Evolutionary conservation across 306 rosid genomes (phyloP), one percentile per base, ranked within the genome.

Genomic region (Lupinus albus): DNA sequence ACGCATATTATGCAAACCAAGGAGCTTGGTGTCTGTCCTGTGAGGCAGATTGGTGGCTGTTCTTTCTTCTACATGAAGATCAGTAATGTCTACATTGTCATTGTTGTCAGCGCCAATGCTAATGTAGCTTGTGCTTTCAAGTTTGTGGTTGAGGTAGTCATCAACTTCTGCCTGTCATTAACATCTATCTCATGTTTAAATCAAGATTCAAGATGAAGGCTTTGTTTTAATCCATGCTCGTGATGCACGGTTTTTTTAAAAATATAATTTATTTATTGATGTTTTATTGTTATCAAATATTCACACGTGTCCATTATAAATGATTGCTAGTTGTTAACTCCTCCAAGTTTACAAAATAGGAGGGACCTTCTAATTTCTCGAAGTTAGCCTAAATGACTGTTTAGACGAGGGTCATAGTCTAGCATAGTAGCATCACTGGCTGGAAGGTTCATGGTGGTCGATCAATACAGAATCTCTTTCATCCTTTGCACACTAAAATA

Each of bases 21-120:
- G 80, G 99, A 94, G 61, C 97, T 90, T n/a, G 99, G 97, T 35
- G 90, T 94, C 7, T 90, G 99, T 80, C 99, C 99, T 50, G 99
- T 94, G 74, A 84, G 95, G 83, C 96, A 94, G 85, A 90, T 94
- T 72, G 95, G 99, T 63, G 96, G 94, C 20, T 89, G 97, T 80
- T 88, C 97, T 61, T 94, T 94, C 89, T 86, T 86, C 79, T 94
- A 94, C 83, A 94, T 88, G 97, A 86, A 94, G 85, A 86, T 94
- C 57, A 94, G 99, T 84, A 93, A 93, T 50, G 97, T 91, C 71
- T 91, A 91, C 84, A 86, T 91, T 38, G 97, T 87, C 82, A 94
- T 90, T 74, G 99, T 94, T 53, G 99, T 94, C 80, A 88, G 99
- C 88, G 88, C 91, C 91, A 94, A 94, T 75, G 97, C 99, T 21